Evolutionary conservation across 1,284 basidiomycete species (phyloP).

Genomic region (Amylostereum chailletii): DNA sequence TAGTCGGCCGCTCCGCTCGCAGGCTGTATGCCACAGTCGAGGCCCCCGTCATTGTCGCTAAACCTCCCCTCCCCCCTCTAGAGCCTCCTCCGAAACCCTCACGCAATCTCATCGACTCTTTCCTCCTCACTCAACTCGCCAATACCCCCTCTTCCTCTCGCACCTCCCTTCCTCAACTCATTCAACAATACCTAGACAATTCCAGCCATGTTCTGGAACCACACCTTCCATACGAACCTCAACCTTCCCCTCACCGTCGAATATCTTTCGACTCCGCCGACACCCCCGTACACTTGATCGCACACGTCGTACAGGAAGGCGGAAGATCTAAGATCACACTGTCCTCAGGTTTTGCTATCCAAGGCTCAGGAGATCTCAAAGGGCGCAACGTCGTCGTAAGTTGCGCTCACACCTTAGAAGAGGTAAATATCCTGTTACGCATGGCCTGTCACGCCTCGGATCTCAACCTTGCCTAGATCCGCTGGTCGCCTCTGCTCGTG

Average conservation of each 20-base stretch:
- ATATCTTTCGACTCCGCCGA: constrained; percentile 23
- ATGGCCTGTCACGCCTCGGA: constrained; percentile 2
- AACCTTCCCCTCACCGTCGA: constrained; percentile 27
- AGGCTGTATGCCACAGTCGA: constrained; percentile 6
- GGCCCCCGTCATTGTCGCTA: constrained; percentile 9
- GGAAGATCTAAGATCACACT: constrained; percentile 42
- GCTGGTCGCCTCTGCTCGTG: constrained; percentile 29
- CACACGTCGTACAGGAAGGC: constrained; percentile 41
- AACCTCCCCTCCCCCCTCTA: constrained; percentile 5
- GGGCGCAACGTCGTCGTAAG: constrained; percentile 40
- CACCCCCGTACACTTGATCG: constrained; percentile 43
- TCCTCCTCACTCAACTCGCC: constrained; percentile 9
- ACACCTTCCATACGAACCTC: constrained; percentile 43
- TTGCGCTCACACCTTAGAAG: constrained; percentile 63
- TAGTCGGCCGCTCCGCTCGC: neutral
- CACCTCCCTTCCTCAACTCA: constrained; percentile 9
- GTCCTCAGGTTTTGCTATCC: constrained; percentile 56
- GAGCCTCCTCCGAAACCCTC: neutral
- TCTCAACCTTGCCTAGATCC: constrained; percentile 27
- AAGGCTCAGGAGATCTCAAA: constrained; percentile 19
- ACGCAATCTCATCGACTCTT: constrained; percentile 3
- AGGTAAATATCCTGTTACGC: constrained; percentile 29
- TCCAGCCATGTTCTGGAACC: constrained; percentile 34
- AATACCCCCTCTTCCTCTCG: constrained; percentile 2
- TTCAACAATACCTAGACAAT: constrained; percentile 15